Conservation (phyloP, 164 flowering plant species). For the Umbellularia californica region DNA sequence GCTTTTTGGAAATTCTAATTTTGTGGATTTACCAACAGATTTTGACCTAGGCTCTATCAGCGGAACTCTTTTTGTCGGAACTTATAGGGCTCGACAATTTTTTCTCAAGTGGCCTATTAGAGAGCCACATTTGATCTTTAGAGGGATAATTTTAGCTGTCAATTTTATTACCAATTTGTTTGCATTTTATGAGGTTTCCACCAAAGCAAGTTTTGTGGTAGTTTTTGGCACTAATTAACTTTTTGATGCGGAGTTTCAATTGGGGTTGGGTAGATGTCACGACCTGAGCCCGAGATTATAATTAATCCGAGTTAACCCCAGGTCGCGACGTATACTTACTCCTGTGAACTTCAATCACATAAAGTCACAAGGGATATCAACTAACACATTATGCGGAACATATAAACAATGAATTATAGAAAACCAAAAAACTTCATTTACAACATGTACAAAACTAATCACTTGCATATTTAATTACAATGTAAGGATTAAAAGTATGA, state of each 20-base stretch:
- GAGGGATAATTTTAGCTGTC: slow-evolving; percentile 35
- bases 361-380: too few relatives aligned
- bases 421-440: too few relatives aligned
- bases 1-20: slow-evolving; percentile 43
- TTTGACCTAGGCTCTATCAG: slow-evolving; percentile 40
- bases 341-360: too few relatives aligned
- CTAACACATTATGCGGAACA: too few relatives aligned
- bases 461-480: too few relatives aligned
- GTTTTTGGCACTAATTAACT: slow-evolving; percentile 36
- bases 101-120: slow-evolving; percentile 48
- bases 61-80: slow-evolving; percentile 37
- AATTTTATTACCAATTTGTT: slow-evolving; percentile 40
- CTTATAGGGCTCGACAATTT: slow-evolving; percentile 22
- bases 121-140: slow-evolving; percentile 70
- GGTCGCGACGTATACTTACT: too few relatives aligned
- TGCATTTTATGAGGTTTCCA: slow-evolving; percentile 46
- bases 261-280: slow-evolving; percentile 35
- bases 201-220: slow-evolving; percentile 40
- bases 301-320: too few relatives aligned
- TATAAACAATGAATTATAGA: too few relatives aligned
- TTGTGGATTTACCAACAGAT: slow-evolving; percentile 50
- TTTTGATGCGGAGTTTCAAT: slow-evolving; percentile 47
- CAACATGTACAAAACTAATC: too few relatives aligned
- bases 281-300: too few relatives aligned
- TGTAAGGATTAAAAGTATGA: too few relatives aligned